Evolutionary conservation across 192 early-diverging fungal species (phyloP).

Genomic region (Coemansia javaensis): DNA sequence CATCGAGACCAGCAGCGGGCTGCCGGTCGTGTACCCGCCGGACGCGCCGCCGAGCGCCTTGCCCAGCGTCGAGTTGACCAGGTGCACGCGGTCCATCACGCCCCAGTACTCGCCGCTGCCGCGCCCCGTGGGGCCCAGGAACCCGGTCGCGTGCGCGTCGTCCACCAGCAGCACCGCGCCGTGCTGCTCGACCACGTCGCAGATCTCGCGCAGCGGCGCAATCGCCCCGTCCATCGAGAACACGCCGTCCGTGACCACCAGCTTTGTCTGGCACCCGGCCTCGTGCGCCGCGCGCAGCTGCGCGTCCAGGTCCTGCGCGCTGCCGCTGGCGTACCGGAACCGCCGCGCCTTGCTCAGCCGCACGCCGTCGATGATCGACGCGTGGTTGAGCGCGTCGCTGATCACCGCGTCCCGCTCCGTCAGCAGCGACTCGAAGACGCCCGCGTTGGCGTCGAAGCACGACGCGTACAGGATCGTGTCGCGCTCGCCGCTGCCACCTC

Average conservation of each 20-base stretch:
- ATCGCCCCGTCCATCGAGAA: slow-evolving; percentile 66
- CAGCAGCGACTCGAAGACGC: slow-evolving; percentile 61
- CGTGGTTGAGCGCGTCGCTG: slow-evolving; percentile 57
- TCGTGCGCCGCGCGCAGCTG: slow-evolving; percentile 51
- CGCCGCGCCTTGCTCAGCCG: slow-evolving; percentile 62
- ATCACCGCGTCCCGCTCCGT: slow-evolving; percentile 56
- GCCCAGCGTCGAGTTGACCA: slow-evolving; percentile 59
- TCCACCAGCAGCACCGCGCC: slow-evolving; percentile 69
- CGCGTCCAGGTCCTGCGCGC: slow-evolving; percentile 61
- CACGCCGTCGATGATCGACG: slow-evolving; percentile 68
- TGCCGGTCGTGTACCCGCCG: slow-evolving; percentile 50
- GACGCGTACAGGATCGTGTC: slow-evolving; percentile 67
- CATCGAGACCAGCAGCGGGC: slow-evolving; percentile 37
- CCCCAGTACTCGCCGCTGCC: slow-evolving; percentile 65
- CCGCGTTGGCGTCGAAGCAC: slow-evolving; percentile 69
- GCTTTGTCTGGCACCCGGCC: slow-evolving; percentile 53
- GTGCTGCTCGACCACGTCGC: slow-evolving; percentile 66
- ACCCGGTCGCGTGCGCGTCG: slow-evolving; percentile 68
- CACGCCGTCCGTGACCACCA: slow-evolving; percentile 70
- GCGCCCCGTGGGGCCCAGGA: slow-evolving; percentile 59
- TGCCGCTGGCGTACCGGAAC: slow-evolving; percentile 65
- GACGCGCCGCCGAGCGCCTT: slow-evolving; percentile 57
- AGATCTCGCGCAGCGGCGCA: slow-evolving; percentile 58
- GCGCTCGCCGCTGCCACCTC: slow-evolving; percentile 19
- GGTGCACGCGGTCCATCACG: slow-evolving; percentile 52